Percentiles rank a stretch among this genome's conserved stretches.
phyloP scores from a whole-genome alignment of 306 rosid genomes.

The Rosa rugosa region DNA sequence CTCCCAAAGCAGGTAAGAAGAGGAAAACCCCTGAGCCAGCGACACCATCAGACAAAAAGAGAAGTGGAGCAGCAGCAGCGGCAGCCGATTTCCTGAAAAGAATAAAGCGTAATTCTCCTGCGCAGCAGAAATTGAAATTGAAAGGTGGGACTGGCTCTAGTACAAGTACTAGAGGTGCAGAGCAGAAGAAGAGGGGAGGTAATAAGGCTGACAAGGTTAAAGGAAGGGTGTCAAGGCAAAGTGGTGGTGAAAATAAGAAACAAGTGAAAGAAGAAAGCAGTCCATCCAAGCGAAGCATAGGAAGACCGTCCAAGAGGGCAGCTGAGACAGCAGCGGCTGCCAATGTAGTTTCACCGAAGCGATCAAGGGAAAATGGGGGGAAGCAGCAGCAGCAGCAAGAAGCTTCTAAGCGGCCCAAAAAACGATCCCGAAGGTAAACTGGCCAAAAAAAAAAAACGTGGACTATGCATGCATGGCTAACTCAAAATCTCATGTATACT shows the following conservation, averaged over 20 bases:
- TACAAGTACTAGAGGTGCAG: constrained; percentile 28
- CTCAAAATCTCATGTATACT: background rate
- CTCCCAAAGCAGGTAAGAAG: constrained; percentile 45
- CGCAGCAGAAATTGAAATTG: constrained; percentile 33
- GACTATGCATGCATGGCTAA: background rate
- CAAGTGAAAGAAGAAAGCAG: constrained; percentile 41
- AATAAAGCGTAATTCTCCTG: constrained; percentile 58
- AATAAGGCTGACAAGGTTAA: constrained; percentile 29
- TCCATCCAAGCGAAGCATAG: constrained; percentile 70
- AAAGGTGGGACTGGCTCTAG: constrained; percentile 15
- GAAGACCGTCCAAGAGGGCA: constrained; percentile 73
- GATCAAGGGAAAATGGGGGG: constrained; percentile 58
- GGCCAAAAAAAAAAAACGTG: background rate
- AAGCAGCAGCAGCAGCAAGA: constrained; percentile 33
- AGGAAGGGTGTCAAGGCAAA: constrained; percentile 46
- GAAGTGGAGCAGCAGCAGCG: constrained; percentile 70
- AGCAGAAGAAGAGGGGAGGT: constrained; percentile 49
- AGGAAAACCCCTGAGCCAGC: constrained; percentile 39
- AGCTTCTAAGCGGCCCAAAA: constrained; percentile 53
- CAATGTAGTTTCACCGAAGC: constrained; percentile 42
- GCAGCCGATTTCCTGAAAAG: constrained; percentile 83
- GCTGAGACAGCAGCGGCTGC: constrained; percentile 46
- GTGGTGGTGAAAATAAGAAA: constrained; percentile 44
- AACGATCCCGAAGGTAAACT: constrained; percentile 55
- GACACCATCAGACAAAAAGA: constrained; percentile 48